Base-by-base conservation (phyloP, 2,329 filamentous ascomycete species). In the Plectosphaerella plurivora region DNA sequence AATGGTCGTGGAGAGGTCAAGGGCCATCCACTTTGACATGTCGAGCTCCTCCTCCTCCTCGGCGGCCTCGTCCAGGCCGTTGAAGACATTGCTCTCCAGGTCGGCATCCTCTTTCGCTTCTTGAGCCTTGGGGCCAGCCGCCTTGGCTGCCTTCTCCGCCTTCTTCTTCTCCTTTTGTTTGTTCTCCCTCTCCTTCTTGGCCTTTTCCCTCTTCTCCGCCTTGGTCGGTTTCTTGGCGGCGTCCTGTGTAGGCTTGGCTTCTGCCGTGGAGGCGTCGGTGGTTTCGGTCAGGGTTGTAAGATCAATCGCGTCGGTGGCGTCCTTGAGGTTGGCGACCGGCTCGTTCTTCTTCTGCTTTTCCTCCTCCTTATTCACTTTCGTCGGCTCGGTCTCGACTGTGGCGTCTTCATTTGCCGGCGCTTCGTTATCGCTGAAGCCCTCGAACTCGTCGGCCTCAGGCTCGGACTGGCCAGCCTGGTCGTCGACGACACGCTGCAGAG, bases 21-120 rank as follows among this genome's bases (percentile, higher is more conserved):
- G 71, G 8, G 80, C 72, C 53, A 82, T 77, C 94, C 94, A 99
- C 25, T 82, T 86, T 14, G 89, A 89, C 50, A 95, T 79, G 64
- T 94, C 86, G 14, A 83, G 74, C 33, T 83, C 85, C 51, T 83
- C 77, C 12, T 84, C 75, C 49, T 80, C 81, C 45, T 81, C 76
- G 28, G 82, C 74, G 24, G 78, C 69, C 46, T 79, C 73, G 25
- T 78, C 75, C 14, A 88, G 68, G 45, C 77, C 77, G 47, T 75
- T 66, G 59, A 89, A 89, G 22, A 75, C 67, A 59, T 79, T 72
- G 63, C 70, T 62, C 56, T 71, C 68, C 53, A 77, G 58, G 62
- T 75, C 67, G 51, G 69, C 53, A 60, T 77, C 68, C 47, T 71
- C 61, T 36, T 64, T 57, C 63, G 67, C 61, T 65, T 66, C 64